Evolutionary conservation across 345 rosid genomes (phyloP).

Genomic region (Salix brachista): DNA sequence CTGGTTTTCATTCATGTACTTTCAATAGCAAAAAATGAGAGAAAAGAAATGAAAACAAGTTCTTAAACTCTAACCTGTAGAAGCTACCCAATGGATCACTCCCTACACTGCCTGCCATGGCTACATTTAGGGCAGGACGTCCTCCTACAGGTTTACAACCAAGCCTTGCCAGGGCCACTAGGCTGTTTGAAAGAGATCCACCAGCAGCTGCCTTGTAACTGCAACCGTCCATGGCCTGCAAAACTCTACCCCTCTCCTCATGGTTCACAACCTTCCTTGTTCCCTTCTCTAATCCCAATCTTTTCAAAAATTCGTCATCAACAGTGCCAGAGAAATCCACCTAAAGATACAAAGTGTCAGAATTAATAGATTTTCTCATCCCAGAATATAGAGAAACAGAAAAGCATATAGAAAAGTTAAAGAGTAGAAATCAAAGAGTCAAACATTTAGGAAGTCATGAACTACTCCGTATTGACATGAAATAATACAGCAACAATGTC

Average conservation of each 20-base stretch:
- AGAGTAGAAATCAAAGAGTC: too few relatives aligned
- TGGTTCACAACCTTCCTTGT: constrained; percentile 86
- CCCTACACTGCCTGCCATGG: constrained; percentile 89
- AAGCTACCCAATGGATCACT: constrained; percentile 90
- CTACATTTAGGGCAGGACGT: constrained; percentile 66
- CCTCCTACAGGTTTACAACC: constrained; percentile 48
- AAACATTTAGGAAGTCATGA: too few relatives aligned
- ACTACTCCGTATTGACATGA: too few relatives aligned
- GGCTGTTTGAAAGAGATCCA: constrained; percentile 88
- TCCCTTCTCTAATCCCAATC: constrained; percentile 74
- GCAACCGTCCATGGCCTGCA: constrained; percentile 98
- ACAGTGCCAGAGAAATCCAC: constrained; percentile 94
- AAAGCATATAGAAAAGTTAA: too few relatives aligned
- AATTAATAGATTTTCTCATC: not conserved
- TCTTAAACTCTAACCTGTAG: constrained; percentile 52
- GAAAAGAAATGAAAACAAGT: constrained; percentile 5
- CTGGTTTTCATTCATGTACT: not conserved
- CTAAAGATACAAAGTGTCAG: constrained; percentile 32
- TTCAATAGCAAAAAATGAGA: not conserved
- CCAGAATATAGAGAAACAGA: not conserved
- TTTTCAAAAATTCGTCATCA: constrained; percentile 69
- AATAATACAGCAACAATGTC: too few relatives aligned
- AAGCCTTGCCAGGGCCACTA: constrained; percentile 87
- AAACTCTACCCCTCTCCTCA: constrained; percentile 86
- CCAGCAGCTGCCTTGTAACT: constrained; percentile 98